Evolutionary conservation across 176 grass and related monocot genomes (phyloP), one percentile per base, ranked within the genome.

Genomic region (Lolium multiflorum): DNA sequence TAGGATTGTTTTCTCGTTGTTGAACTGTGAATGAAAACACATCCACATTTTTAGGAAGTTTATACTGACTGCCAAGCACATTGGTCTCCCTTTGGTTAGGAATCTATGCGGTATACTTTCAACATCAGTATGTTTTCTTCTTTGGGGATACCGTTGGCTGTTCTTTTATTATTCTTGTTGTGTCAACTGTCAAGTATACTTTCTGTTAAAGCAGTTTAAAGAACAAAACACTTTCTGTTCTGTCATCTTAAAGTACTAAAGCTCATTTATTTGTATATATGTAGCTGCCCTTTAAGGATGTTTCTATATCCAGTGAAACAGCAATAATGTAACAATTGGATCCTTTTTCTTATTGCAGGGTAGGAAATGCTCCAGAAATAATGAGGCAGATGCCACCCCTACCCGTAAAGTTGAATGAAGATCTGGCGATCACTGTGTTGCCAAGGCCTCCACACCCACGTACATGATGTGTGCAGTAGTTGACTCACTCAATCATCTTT

Each of bases 331-430:
- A 31, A 71, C 18, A n/a, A 52, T 50, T 80, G 17, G 8, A 26
- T 54, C 26, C 22, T 50, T 85, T 60, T 72, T 72, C 3, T 51
- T 39, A 22, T 79, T 93, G 90, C 87, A 98, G 95, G 82, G 86
- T 90, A 79, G 88, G 52, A 76, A 91, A 98, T 89, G 76, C 86
- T 77, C 89, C 92, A 28, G 92, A 98, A 21, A 91, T 93, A 93
- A 97, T 98, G 95, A 98, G 76, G 87, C 92, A 98, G 82, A 98
- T 98, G 95, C 95, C 95, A 10, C 87, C 92, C 31, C 86, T 98
- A 77, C 92, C 92, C 24, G 91, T 89, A 48, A 93, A 98, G 88
- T 49, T 98, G 72, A 93, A 98, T 66, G 95, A 95, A 84, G 91
- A 95, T 18, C 89, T 98, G 15, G 95, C 89, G 9, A 93, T 85